phyloP scores from a whole-genome alignment of 176 grass and related monocot genomes.

The Oryza glumipatula region DNA sequence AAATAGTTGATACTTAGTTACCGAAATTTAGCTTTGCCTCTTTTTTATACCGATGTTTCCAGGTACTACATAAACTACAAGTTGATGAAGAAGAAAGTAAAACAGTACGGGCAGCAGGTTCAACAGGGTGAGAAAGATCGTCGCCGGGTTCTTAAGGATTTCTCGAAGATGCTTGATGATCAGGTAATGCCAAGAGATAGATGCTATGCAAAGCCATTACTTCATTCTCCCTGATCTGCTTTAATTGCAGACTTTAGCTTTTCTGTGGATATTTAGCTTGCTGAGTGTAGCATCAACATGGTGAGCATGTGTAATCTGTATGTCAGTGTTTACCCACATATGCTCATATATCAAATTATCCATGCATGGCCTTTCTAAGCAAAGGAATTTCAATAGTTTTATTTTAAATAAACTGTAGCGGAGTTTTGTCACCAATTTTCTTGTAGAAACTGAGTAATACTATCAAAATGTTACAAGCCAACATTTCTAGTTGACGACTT shows the following conservation, averaged over 20 bases:
- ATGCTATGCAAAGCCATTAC: not conserved
- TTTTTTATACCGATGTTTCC: slow-evolving; percentile 35
- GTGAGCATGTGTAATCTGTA: slow-evolving; percentile 19
- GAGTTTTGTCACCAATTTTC: not conserved
- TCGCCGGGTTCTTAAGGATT: slow-evolving; percentile 82
- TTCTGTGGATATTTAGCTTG: slow-evolving; percentile 39
- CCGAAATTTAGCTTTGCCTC: slow-evolving; percentile 7
- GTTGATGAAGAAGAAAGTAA: slow-evolving; percentile 98
- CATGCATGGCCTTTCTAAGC: slow-evolving; percentile 16
- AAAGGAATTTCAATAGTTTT: not conserved
- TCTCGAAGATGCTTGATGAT: slow-evolving; percentile 98
- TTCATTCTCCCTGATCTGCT: slow-evolving; percentile 26
- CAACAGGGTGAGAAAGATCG: slow-evolving; percentile 83
- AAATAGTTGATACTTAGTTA: not conserved
- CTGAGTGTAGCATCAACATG: slow-evolving; percentile 32
- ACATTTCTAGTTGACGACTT: not conserved
- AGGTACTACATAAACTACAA: slow-evolving; percentile 99
- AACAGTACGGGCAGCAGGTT: slow-evolving; percentile 78
- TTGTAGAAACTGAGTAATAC: not conserved
- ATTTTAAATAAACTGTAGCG: not conserved
- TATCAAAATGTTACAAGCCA: not conserved
- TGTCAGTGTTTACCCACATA: slow-evolving; percentile 7
- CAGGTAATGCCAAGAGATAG: slow-evolving; percentile 61
- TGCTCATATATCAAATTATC: slow-evolving; percentile 23
- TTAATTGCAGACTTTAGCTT: slow-evolving; percentile 38